Evolutionary conservation across 148 eudicot species (phyloP).

Genomic region (Polygonum aviculare): DNA sequence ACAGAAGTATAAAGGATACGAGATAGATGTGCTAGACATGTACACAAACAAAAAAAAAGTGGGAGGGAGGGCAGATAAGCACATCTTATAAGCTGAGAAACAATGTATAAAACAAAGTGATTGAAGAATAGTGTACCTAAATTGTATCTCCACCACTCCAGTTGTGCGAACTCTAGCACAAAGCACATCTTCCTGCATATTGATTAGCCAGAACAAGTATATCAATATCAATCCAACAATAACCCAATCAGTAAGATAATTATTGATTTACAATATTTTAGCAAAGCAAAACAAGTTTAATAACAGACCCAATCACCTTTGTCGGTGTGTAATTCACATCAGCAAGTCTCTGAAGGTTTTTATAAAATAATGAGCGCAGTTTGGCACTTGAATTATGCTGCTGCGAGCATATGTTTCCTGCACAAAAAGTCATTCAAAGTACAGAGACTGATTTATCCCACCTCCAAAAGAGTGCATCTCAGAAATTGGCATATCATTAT

Average conservation of each 20-base stretch:
- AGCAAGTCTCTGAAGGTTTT: slow-evolving; percentile 68
- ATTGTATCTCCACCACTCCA: slow-evolving; percentile 95
- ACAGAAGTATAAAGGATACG: neutral
- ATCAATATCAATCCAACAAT: neutral
- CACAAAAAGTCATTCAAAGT: slow-evolving; percentile 4
- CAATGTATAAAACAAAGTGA: neutral
- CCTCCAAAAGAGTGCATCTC: neutral
- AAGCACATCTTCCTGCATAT: slow-evolving; percentile 85
- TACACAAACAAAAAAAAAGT: neutral
- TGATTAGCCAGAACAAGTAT: slow-evolving; percentile 8
- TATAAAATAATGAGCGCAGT: slow-evolving; percentile 77
- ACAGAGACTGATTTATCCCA: neutral
- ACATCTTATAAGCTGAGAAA: neutral
- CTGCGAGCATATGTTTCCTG: slow-evolving; percentile 79
- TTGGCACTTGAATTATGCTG: slow-evolving; percentile 89
- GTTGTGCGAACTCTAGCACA: slow-evolving; percentile 94
- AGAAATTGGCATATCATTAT: neutral
- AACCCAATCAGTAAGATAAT: neutral
- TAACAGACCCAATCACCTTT: slow-evolving; percentile 41
- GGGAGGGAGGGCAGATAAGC: neutral
- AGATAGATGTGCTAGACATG: neutral
- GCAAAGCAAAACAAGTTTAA: neutral
- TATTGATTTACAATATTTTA: neutral
- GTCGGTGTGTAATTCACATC: slow-evolving; percentile 71
- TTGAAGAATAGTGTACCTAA: slow-evolving; percentile 42